phyloP scores from a whole-genome alignment of 805 yeast species.

The Wickerhamomyces chaumierensis region DNA sequence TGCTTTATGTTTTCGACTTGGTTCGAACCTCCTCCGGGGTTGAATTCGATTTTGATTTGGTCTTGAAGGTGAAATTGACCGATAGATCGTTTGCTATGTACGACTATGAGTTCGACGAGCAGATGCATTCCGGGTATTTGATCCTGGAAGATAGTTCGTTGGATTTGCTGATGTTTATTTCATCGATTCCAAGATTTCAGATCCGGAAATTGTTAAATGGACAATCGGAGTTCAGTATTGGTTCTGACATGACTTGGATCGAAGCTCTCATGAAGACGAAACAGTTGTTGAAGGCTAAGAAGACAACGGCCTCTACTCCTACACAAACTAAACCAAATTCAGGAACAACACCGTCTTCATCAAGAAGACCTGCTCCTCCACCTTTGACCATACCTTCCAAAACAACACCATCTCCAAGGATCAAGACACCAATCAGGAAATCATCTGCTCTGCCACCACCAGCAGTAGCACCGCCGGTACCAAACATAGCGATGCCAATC shows the following conservation, averaged over 20 bases:
- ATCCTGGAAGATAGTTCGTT: conserved; percentile 50
- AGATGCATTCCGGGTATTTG: conserved; percentile 44
- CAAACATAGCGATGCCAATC: too few relatives aligned
- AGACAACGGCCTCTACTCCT: too few relatives aligned
- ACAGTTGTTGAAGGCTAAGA: conserved; percentile 30
- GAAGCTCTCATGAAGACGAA: conserved; percentile 59
- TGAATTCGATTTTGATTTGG: too few relatives aligned
- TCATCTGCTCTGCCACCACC: too few relatives aligned
- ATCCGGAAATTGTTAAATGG: too few relatives aligned
- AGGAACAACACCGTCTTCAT: conserved; percentile 1
- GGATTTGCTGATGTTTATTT: conserved; percentile 47
- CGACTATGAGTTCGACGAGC: conserved; percentile 66
- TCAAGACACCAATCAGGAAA: too few relatives aligned
- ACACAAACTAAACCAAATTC: conserved; percentile 3
- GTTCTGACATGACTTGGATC: conserved; percentile 50
- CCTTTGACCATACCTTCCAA: conserved; percentile 1
- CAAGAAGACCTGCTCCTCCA: too few relatives aligned
- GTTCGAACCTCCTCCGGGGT: too few relatives aligned
- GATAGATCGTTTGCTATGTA: conserved; percentile 59
- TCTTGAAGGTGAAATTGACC: conserved; percentile 30
- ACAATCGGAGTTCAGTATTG: too few relatives aligned
- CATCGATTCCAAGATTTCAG: too few relatives aligned
- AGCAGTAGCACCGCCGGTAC: too few relatives aligned
- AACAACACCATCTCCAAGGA: conserved; percentile 3
- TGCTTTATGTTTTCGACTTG: conserved; percentile 21